Percentiles rank a stretch among this genome's conserved stretches.
Evolutionary conservation across 768 basidiomycete genomes (phyloP).

Genomic region (Sistotremastrum suecicum): DNA sequence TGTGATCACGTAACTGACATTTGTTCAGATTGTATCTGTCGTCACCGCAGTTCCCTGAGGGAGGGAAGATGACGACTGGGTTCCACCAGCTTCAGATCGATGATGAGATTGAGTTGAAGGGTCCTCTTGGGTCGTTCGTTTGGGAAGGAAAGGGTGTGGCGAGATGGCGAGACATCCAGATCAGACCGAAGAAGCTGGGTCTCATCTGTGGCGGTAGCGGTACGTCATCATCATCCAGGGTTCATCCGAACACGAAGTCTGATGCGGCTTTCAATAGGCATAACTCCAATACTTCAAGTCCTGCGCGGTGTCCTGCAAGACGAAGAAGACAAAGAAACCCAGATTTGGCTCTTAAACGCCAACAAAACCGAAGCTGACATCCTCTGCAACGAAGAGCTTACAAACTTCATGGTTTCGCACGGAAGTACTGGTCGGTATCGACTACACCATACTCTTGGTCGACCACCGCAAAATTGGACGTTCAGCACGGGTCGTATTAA

Average conservation of each 20-base stretch:
- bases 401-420: slow-evolving; percentile 18
- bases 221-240: slow-evolving; percentile 8
- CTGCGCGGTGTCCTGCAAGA: slow-evolving; percentile 33
- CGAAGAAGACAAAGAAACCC: slow-evolving; percentile 19
- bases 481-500: slow-evolving; percentile 28
- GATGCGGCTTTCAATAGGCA: slow-evolving; percentile 16
- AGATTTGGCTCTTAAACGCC: slow-evolving; percentile 32
- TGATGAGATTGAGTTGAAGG: slow-evolving; percentile 41
- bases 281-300: slow-evolving; percentile 47
- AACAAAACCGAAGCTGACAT: slow-evolving; percentile 38
- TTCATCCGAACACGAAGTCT: not conserved
- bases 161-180: slow-evolving; percentile 21
- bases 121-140: slow-evolving; percentile 42
- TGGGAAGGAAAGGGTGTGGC: slow-evolving; percentile 31
- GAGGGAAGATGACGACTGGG: slow-evolving; percentile 39
- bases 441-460: slow-evolving; percentile 31
- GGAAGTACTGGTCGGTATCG: slow-evolving; percentile 17
- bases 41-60: slow-evolving; percentile 19
- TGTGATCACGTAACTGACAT: slow-evolving; percentile 2
- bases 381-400: slow-evolving; percentile 34
- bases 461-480: slow-evolving; percentile 23
- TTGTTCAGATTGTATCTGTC: slow-evolving; percentile 30
- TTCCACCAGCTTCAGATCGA: slow-evolving; percentile 32
- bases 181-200: slow-evolving; percentile 27
- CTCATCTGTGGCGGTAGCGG: slow-evolving; percentile 48